Base-by-base conservation (phyloP, 108 stramenopile species). In the Conticribra weissflogii region DNA sequence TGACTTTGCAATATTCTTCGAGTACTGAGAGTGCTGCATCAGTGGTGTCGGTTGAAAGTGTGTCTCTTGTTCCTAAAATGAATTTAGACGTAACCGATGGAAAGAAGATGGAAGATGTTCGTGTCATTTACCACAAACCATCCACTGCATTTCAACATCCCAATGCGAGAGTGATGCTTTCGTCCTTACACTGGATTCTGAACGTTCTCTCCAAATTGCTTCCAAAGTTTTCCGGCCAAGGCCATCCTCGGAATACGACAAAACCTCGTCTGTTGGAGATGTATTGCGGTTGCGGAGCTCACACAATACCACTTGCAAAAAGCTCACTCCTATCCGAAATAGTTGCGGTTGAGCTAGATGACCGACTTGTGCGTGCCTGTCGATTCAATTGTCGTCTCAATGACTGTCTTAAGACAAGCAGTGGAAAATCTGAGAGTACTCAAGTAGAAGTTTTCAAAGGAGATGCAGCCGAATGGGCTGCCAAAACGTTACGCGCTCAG, bases 231-330 rank as follows among this genome's bases (percentile, higher is more conserved):
- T n/a, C n/a, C n/a, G n/a, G n/a, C n/a, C n/a, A n/a, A n/a, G n/a
- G n/a, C n/a, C 21, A 14, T 15, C n/a, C 34, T 4, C n/a, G 19
- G 24, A 17, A 2, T 23, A 23, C 15, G 1, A 28, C 55, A 27
- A 57, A 63, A 54, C 54, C 33, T 3, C 44, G 61, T 8, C 51
- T 92, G 29, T 67, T 92, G 31, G 91, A 92, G 66, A 76, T 92
- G 82, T 89, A 92, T 58, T 88, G 86, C 61, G 91, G 88, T 44
- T 89, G 86, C 63, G 91, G 91, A 0, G 88, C 91, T 2, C 91
- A 92, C 70, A 92, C 91, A n/a, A 76, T 89, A 5, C 84, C 91
- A 3, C 44, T 89, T 27, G 84, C 83, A 12, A 89, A 83, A 59
- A 66, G 71, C 36, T 72, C 55, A 14, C 45, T 88, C 41, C 21